Evolutionary conservation across 495 filamentous ascomycete species (phyloP).

Genomic region (Xylaria sp.): DNA sequence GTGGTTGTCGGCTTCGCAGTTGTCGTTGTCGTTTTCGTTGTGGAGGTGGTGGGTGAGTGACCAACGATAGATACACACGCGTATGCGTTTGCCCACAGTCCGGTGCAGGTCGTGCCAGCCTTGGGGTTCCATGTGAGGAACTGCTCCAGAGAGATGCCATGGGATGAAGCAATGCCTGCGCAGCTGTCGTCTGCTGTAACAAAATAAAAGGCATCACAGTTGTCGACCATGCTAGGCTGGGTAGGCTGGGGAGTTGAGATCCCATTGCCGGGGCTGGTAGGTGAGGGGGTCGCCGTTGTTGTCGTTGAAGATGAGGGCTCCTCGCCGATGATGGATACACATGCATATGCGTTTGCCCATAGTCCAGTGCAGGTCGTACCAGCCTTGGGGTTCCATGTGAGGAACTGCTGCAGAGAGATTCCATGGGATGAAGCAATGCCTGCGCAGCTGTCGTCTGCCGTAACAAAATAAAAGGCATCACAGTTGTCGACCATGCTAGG

Average conservation of each 20-base stretch:
- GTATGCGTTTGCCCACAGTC: conserved; percentile 28
- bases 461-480: conserved; percentile 32
- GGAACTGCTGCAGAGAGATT: neutral
- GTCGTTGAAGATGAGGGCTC: conserved; percentile 9
- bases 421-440: neutral
- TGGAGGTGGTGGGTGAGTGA: conserved; percentile 1
- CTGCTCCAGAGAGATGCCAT: neutral
- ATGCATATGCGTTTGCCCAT: conserved; percentile 21
- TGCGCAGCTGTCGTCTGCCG: neutral
- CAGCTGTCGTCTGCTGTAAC: conserved; percentile 52
- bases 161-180: conserved; percentile 39
- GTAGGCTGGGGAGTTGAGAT: conserved; percentile 40
- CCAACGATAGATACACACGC: conserved; percentile 33
- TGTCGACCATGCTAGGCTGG: conserved; percentile 44
- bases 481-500: conserved; percentile 33
- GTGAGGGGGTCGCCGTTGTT: conserved; percentile 17
- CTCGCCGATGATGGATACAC: conserved; percentile 21
- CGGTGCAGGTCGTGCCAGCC: conserved; percentile 27
- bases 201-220: conserved; percentile 52
- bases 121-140: conserved; percentile 28
- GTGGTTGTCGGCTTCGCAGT: conserved; percentile 9
- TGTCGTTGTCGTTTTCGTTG: neutral
- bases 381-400: neutral
- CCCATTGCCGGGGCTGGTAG: conserved; percentile 20
- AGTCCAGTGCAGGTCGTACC: neutral